A percentile compares a stretch with the other conserved stretches of the same genome.
Evolutionary conservation across 768 basidiomycete species (phyloP).

Genomic region (Naganishia friedmannii): DNA sequence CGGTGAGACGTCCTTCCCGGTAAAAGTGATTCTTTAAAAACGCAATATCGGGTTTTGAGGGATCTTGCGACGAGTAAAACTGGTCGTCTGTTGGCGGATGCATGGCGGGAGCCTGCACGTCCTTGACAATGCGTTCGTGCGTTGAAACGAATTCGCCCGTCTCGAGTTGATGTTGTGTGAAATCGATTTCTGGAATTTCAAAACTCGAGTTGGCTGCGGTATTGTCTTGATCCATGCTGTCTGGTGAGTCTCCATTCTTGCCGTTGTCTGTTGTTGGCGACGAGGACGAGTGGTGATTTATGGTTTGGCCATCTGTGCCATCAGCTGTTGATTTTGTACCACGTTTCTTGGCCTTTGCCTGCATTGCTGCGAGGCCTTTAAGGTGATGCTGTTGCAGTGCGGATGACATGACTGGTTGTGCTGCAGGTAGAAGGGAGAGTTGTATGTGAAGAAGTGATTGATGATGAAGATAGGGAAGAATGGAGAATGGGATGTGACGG

Average conservation of each 20-base stretch:
- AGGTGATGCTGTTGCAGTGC: slow-evolving; percentile 8
- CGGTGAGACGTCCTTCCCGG: slow-evolving; percentile 85
- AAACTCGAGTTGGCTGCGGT: slow-evolving; percentile 13
- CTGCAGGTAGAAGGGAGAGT: background rate
- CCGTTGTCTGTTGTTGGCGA: background rate
- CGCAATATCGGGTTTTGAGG: slow-evolving; percentile 85
- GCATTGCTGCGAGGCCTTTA: slow-evolving; percentile 10
- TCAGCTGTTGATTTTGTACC: background rate
- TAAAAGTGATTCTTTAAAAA: slow-evolving; percentile 99
- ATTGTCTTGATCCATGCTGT: slow-evolving; percentile 12
- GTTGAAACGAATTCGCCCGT: slow-evolving; percentile 89
- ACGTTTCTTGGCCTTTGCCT: slow-evolving; percentile 18
- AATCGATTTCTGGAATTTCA: slow-evolving; percentile 68
- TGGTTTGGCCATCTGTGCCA: background rate
- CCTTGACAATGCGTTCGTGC: slow-evolving; percentile 92
- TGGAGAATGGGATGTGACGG: background rate
- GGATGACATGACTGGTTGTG: background rate
- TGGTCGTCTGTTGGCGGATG: slow-evolving; percentile 83
- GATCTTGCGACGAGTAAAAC: slow-evolving; percentile 83
- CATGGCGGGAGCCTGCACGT: slow-evolving; percentile 98
- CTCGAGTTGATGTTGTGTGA: slow-evolving; percentile 84
- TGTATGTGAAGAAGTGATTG: too few relatives aligned
- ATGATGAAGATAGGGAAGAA: background rate
- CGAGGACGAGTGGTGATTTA: background rate
- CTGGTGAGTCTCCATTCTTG: background rate